These are phyloP conservation scores for Melaleuca quinquenervia DNA, from an alignment of 345 rosid genomes.

Conservation along the genomic window DNA sequence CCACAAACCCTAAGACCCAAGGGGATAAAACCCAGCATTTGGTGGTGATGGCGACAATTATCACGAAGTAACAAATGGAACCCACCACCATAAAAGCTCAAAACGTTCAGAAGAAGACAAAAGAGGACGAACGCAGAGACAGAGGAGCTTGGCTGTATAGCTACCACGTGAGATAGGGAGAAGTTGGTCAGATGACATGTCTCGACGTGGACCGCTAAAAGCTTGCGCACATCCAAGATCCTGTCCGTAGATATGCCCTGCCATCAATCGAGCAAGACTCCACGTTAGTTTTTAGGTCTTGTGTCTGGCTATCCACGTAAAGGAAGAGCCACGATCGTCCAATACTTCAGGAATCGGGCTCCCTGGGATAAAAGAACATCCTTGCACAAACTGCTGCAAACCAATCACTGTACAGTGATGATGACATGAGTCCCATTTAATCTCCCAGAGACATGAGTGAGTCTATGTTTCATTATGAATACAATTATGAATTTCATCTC, in stretches of 20 bases:
- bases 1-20: neutral
- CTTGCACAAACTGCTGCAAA: neutral
- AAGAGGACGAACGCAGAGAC: neutral
- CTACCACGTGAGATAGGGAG: conserved; percentile 78
- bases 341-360: neutral
- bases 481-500: neutral
- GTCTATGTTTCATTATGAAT: neutral
- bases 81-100: neutral
- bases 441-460: neutral
- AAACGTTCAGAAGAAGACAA: neutral
- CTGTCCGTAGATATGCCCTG: conserved; percentile 96
- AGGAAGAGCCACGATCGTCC: neutral
- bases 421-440: neutral
- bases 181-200: conserved; percentile 87
- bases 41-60: neutral
- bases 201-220: conserved; percentile 65
- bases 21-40: neutral
- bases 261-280: neutral
- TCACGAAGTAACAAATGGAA: neutral
- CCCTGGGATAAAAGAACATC: neutral
- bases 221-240: conserved; percentile 80
- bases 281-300: neutral
- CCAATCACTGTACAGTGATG: neutral
- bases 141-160: neutral
- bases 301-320: neutral